These are phyloP conservation scores for Mycena vitilis DNA, from an alignment of 768 basidiomycete genomes.

Conservation along the genomic window DNA sequence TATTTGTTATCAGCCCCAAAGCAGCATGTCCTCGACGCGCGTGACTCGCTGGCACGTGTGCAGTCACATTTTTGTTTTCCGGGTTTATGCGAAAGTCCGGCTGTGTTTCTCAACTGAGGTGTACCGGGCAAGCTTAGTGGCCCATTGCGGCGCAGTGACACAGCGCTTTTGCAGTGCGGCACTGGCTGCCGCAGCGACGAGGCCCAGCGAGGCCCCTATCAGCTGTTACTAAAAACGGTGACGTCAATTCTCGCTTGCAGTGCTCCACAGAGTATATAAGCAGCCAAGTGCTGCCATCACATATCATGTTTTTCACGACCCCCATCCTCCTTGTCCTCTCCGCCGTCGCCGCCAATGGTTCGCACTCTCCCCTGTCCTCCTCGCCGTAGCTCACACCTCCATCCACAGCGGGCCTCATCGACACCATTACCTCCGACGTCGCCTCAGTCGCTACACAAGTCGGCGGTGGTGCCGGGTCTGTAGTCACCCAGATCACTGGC, in stretches of 20 bases:
- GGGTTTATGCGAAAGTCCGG: no score
- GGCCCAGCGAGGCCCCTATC: no score
- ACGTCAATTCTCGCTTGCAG: not conserved
- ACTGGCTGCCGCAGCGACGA: no score
- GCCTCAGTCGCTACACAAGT: constrained; percentile 52
- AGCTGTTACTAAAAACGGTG: not conserved
- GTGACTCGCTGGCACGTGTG: no score
- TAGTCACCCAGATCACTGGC: constrained; percentile 14
- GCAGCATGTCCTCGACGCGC: no score
- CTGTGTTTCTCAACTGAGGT: no score
- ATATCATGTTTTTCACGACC: constrained; percentile 54
- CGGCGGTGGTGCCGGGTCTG: constrained; percentile 35
- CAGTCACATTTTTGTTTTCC: no score
- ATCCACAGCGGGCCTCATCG: constrained; percentile 51
- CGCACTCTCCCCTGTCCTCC: not conserved
- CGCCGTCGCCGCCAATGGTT: constrained; percentile 45
- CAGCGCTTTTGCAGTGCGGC: no score
- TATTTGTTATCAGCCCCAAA: no score
- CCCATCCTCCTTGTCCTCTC: constrained; percentile 49
- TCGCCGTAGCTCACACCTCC: not conserved
- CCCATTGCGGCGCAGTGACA: no score
- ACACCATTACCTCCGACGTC: constrained; percentile 50
- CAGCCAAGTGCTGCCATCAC: not conserved
- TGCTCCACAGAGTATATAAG: constrained; percentile 13
- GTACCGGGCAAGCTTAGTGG: no score